Evolutionary conservation across 2,329 filamentous ascomycete genomes (phyloP).

Genomic region (Cercospora sp.): DNA sequence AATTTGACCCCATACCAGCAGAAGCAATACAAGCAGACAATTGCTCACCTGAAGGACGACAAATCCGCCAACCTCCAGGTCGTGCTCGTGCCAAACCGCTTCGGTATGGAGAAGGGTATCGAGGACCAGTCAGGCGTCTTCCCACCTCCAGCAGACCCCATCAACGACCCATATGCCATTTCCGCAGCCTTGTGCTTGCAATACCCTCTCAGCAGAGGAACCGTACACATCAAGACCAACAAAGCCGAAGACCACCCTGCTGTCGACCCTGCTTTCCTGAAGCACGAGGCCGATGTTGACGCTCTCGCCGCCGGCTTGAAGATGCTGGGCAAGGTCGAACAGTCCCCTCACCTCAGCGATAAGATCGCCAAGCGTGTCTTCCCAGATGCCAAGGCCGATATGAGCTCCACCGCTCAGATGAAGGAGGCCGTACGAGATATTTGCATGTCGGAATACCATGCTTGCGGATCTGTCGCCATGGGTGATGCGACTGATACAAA

Average conservation of each 20-base stretch:
- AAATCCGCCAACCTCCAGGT: conserved; percentile 43
- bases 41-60: conserved; percentile 39
- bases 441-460: conserved; percentile 42
- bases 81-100: conserved; percentile 38
- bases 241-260: conserved; percentile 29
- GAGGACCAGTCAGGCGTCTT: conserved; percentile 35
- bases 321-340: conserved; percentile 47
- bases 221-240: conserved; percentile 36
- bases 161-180: conserved; percentile 29
- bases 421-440: conserved; percentile 30
- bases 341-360: conserved; percentile 44
- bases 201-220: conserved; percentile 37
- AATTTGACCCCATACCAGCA: conserved; percentile 37
- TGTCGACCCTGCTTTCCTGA: conserved; percentile 35
- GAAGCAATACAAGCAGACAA: conserved; percentile 40
- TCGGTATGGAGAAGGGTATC: conserved; percentile 33
- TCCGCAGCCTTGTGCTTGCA: conserved; percentile 35
- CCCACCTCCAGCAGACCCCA: conserved; percentile 26
- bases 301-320: conserved; percentile 36
- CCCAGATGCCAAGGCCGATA: conserved; percentile 33
- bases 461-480: conserved; percentile 44
- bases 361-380: conserved; percentile 43
- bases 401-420: conserved; percentile 31
- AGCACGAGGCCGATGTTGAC: conserved; percentile 52
- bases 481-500: conserved; percentile 44